Base-by-base conservation (phyloP, 495 filamentous ascomycete genomes). In the Saxophila tyrrhenica region DNA sequence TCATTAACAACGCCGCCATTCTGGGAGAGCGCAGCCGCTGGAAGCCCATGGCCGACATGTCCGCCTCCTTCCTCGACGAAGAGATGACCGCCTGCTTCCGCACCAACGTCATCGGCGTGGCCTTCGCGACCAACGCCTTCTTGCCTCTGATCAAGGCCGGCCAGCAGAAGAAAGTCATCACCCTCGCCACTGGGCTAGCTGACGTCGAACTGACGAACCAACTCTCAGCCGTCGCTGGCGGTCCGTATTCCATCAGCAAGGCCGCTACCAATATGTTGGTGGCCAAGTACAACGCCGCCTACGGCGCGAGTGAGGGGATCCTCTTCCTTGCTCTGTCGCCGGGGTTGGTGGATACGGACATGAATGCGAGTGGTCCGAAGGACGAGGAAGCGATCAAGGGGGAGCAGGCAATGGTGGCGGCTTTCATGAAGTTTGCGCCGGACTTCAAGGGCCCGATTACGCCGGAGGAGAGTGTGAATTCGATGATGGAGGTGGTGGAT, bases 1-100 rank as follows among this genome's bases (percentile, higher is more conserved):
- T 67, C 17, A 61, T 67, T 39, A 58, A 63, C 44, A 67, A 67
- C 45, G 64, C 60, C 20, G 64, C 54, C 1, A 56, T 49, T 19
- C 23, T 64, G 2, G 56, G 53, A 11, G 20, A 48, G 16, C 3
- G 21, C 2, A 57, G 50, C 20, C 39, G 13, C 16, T 50, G 29
- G n/a, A 19, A 52, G 29, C 52, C 24, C 1, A 35, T 64, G 5
- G 53, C 35, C 3, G 45, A 54, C 22, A 49, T 46, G 19, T 41
- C 58, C 3, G 43, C 56, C 0, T 41, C 56, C 7, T 19, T 41
- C 15, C 52, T 63, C 23, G 48, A 58, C 15, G 50, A 54, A 3
- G 62, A 64, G 16, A 43, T 67, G 15, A 38, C 51, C 10, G 48
- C 23, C 20, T 50, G 51, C 17, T 60, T 60, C 38, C 22, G 39